Conservation (phyloP, 1,284 basidiomycete genomes). For the Ustilago tritici region DNA sequence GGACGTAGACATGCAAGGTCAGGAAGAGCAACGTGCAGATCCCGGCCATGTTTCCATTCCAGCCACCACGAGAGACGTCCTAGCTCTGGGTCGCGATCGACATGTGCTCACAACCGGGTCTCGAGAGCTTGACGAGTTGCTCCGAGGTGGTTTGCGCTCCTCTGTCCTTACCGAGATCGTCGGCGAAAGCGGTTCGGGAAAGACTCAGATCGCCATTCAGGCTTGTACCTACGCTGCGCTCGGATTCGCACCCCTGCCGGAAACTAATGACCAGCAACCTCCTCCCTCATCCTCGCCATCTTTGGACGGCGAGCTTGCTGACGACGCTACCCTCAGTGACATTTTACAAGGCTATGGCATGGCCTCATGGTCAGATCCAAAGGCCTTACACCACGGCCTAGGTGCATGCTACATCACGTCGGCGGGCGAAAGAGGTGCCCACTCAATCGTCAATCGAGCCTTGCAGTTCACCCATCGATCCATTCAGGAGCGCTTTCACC, state of each 20-base stretch:
- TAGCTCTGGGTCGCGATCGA: conserved; percentile 22
- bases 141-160: conserved; percentile 47
- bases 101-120: conserved; percentile 36
- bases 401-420: conserved; percentile 46
- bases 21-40: not conserved
- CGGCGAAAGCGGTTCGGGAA: conserved; percentile 62
- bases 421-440: conserved; percentile 31
- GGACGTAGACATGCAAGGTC: not conserved
- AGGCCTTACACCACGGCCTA: not conserved
- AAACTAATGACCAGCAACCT: not conserved
- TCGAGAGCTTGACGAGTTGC: conserved; percentile 40
- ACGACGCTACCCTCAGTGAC: conserved; percentile 12
- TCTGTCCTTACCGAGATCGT: conserved; percentile 56
- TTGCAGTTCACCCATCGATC: conserved; percentile 22
- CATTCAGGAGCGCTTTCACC: conserved; percentile 15
- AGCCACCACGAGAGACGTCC: conserved; percentile 13
- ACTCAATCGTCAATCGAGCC: conserved; percentile 32
- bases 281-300: not conserved
- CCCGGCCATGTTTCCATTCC: not conserved
- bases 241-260: conserved; percentile 22
- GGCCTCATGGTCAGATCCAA: not conserved
- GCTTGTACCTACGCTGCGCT: conserved; percentile 50
- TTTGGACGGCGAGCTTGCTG: not conserved
- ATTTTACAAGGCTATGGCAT: conserved; percentile 27
- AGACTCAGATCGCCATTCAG: conserved; percentile 60